Evolutionary conservation across 2,329 filamentous ascomycete species (phyloP).

Genomic region (Botrytis aclada): DNA sequence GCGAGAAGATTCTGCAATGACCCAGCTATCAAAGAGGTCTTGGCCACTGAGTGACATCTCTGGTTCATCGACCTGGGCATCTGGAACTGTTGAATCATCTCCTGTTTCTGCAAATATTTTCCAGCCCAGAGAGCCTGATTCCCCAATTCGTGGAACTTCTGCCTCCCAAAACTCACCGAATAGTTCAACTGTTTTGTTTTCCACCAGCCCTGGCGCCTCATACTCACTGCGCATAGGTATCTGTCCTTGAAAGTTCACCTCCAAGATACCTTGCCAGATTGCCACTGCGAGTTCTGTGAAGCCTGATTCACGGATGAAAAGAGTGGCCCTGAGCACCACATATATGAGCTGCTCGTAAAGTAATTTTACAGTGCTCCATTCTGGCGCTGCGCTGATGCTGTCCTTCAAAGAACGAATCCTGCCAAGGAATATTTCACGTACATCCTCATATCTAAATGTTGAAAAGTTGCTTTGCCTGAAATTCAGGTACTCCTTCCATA

Average conservation of each 20-base stretch:
- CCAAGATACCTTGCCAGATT: conserved; percentile 79
- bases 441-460: conserved; percentile 64
- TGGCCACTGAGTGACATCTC: conserved; percentile 23
- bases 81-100: conserved; percentile 25
- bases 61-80: conserved; percentile 26
- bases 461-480: conserved; percentile 67
- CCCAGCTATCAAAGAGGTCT: conserved; percentile 45
- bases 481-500: conserved; percentile 75
- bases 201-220: conserved; percentile 19
- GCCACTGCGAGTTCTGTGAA: conserved; percentile 74
- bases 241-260: conserved; percentile 65
- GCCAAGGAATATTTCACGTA: conserved; percentile 56
- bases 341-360: conserved; percentile 54
- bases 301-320: conserved; percentile 72
- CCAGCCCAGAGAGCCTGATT: conserved; percentile 71
- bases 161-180: conserved; percentile 85
- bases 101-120: conserved; percentile 44
- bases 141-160: conserved; percentile 75
- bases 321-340: conserved; percentile 69
- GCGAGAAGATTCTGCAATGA: conserved; percentile 51
- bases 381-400: conserved; percentile 18
- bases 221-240: background rate
- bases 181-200: conserved; percentile 30
- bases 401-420: conserved; percentile 51
- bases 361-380: conserved; percentile 17